Evolutionary conservation across 345 rosid species (phyloP).

Genomic region (Heritiera littoralis): DNA sequence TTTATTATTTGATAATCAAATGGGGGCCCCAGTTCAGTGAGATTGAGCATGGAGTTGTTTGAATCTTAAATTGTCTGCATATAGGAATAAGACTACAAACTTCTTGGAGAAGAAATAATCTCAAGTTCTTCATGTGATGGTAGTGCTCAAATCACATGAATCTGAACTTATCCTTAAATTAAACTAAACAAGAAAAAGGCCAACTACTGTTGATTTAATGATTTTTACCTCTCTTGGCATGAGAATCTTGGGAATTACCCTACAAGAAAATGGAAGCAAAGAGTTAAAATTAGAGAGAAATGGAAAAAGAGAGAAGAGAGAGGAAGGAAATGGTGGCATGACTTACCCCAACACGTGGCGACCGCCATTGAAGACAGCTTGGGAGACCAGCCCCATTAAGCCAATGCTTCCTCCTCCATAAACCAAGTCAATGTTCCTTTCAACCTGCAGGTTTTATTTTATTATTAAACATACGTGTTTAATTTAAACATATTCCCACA

Average conservation of each 20-base stretch:
- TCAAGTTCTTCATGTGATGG: not conserved
- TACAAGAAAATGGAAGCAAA: conserved; percentile 17
- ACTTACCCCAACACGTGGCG: conserved; percentile 71
- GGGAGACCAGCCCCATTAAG: conserved; percentile 70
- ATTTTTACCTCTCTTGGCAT: conserved; percentile 63
- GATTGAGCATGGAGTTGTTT: conserved; percentile 6
- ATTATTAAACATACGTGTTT: conserved; percentile 17
- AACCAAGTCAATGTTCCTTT: conserved; percentile 72
- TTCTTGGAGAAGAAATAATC: not conserved
- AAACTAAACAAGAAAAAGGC: not conserved
- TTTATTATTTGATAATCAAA: not conserved
- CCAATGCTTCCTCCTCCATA: conserved; percentile 88
- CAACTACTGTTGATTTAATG: not conserved
- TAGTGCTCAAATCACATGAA: not conserved
- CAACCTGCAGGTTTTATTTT: conserved; percentile 46
- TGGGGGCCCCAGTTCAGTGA: conserved; percentile 13
- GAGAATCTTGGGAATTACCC: conserved; percentile 60
- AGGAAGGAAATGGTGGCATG: not conserved
- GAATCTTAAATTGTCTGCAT: conserved; percentile 14
- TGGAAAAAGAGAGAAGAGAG: not conserved
- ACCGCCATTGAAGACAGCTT: conserved; percentile 74
- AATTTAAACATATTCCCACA: not conserved
- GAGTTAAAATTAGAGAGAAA: not conserved
- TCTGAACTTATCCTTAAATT: not conserved
- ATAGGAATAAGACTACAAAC: not conserved